phyloP scores from a whole-genome alignment of 306 rosid species.

The Trichosanthes truncata region DNA sequence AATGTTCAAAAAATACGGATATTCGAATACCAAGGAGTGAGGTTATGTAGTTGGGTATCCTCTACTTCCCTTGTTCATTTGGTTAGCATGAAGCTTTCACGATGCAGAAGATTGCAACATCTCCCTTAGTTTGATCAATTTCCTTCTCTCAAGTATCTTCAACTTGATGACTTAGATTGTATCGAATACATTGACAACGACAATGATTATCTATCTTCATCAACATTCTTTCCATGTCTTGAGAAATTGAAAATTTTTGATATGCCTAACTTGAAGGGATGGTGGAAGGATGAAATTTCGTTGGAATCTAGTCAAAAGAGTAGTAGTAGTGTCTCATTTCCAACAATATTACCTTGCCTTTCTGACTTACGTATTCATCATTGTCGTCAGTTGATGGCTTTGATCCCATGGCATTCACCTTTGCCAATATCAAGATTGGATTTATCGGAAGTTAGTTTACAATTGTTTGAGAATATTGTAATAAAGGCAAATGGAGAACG shows the following conservation, averaged over 20 bases:
- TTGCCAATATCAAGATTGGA: not conserved
- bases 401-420: not conserved
- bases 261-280: not conserved
- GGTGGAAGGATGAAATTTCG: not conserved
- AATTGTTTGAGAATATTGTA: not conserved
- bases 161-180: not conserved
- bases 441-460: no score
- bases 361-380: not conserved
- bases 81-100: not conserved
- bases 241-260: not conserved
- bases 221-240: not conserved
- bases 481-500: not conserved
- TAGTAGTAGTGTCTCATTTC: not conserved
- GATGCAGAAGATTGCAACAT: not conserved
- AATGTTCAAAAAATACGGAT: not conserved
- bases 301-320: not conserved
- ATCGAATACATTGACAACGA: not conserved
- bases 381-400: conserved; percentile 1
- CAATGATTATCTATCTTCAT: not conserved
- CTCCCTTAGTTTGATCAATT: not conserved
- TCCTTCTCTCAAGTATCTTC: not conserved
- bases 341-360: conserved; percentile 1
- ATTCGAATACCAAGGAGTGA: not conserved
- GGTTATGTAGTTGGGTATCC: not conserved
- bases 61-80: not conserved